Base-by-base conservation (phyloP, 306 rosid genomes). In the Malus sylvestris region DNA sequence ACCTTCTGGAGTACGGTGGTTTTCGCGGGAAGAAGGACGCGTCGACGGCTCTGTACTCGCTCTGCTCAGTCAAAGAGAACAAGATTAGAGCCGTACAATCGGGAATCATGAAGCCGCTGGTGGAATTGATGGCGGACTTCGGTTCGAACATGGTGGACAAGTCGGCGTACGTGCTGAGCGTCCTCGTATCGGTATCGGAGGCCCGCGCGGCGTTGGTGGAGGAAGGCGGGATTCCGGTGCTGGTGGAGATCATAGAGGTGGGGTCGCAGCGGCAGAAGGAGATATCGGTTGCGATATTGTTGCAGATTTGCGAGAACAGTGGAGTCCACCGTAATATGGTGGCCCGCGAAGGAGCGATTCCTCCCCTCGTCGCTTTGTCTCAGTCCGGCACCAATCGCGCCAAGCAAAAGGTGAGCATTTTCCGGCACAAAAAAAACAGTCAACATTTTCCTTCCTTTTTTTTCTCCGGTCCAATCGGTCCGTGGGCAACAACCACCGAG, bases 321-420 rank as follows among this genome's bases (percentile, higher is more conserved):
- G 83, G 69, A 66, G 42, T 70, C 4, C 87, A 86, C 81, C 93
- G 98, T 32, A 76, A 86, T 13, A 78, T 88, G 97, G 99, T 95
- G 78, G 93, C 90, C 27, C 97, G 97, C 63, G 99, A 95, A 87
- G 96, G 99, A 67, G 97, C 99, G 71, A 90, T 95, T 83, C 99
- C 97, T 45, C 99, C 99, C 32, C 83, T 95, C 69, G 90, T 95
- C 11, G 93, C 99, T 61, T 67, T 95, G 86, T 84, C 99, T 0
- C 97, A 92, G 80, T 87, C 97, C 76, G 97, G 96, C 93, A 92
- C 97, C 66, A 83, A 87, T 89, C 97, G 99, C 84, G 97, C 96
- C 87, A 95, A 88, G 88, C 96, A 95, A 82, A 95, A 92, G 97
- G 97, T 95, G 33, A 77, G 87, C 3, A 70, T 59, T 51, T 63